phyloP scores from a whole-genome alignment of 2,329 filamentous ascomycete species.

The Falciphora oryzae region DNA sequence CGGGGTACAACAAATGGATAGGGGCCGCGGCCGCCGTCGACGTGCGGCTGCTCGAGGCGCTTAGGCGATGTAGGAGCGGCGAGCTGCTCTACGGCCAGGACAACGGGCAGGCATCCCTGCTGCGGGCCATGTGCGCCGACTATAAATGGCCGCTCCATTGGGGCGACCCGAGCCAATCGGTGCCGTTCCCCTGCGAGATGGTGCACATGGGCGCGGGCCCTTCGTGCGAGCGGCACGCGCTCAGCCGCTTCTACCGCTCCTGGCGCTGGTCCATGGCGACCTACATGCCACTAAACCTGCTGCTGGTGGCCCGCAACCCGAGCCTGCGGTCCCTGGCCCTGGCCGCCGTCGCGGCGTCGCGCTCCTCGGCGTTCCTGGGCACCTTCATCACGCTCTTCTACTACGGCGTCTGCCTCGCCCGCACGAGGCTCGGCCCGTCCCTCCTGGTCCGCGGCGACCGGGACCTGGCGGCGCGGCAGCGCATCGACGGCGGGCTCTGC shows the following conservation, averaged over 20 bases:
- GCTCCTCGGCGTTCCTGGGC: conserved; percentile 73
- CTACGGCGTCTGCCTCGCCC: conserved; percentile 74
- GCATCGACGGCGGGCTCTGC: conserved; percentile 59
- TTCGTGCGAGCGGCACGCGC: conserved; percentile 68
- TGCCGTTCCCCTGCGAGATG: conserved; percentile 76
- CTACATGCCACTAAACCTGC: conserved; percentile 69
- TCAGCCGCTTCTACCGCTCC: conserved; percentile 60
- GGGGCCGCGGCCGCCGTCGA: conserved; percentile 71
- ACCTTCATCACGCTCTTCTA: conserved; percentile 76
- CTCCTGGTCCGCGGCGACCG: conserved; percentile 45
- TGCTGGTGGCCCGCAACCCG: conserved; percentile 51
- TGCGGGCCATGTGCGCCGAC: conserved; percentile 67
- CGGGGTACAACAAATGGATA: conserved; percentile 77
- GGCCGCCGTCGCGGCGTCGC: conserved; percentile 53
- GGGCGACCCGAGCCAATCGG: conserved; percentile 63
- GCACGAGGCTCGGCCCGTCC: conserved; percentile 66
- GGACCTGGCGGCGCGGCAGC: conserved; percentile 39
- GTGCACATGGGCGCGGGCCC: conserved; percentile 75
- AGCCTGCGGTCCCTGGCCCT: conserved; percentile 36
- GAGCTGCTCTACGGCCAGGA: conserved; percentile 67
- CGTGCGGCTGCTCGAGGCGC: conserved; percentile 63
- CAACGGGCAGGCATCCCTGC: conserved; percentile 61
- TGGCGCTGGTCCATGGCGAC: conserved; percentile 71
- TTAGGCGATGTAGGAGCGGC: conserved; percentile 59
- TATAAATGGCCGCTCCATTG: conserved; percentile 62